These are phyloP conservation scores for Corinectria fuckeliana DNA, from an alignment of 2,329 filamentous ascomycete genomes.

Conservation along the genomic window DNA sequence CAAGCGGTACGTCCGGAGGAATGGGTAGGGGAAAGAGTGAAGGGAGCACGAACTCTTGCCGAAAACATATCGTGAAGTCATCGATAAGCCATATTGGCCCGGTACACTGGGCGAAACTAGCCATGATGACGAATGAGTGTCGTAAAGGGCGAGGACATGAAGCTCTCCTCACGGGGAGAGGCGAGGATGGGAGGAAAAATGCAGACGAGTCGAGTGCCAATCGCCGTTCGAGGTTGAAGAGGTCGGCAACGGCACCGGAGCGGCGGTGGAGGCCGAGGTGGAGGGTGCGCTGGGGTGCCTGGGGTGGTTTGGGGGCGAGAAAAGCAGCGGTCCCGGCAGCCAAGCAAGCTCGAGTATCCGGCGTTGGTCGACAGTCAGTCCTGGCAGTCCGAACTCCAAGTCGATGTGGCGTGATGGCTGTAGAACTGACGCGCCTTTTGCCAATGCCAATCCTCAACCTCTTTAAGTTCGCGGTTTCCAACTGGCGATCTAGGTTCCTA, in stretches of 20 bases:
- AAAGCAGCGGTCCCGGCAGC: constrained; percentile 20
- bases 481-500: background rate
- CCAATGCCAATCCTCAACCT: constrained; percentile 4
- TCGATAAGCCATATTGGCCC: constrained; percentile 68
- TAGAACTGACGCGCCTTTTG: constrained; percentile 5
- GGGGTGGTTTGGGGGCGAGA: constrained; percentile 22
- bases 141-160: constrained; percentile 16
- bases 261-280: constrained; percentile 26
- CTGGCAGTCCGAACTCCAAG: background rate
- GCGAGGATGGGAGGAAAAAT: constrained; percentile 19
- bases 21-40: background rate
- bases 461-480: background rate
- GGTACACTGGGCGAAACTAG: constrained; percentile 58
- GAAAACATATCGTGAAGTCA: constrained; percentile 69
- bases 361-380: background rate
- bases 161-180: constrained; percentile 26
- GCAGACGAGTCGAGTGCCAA: constrained; percentile 15
- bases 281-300: constrained; percentile 24
- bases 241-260: constrained; percentile 27
- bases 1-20: background rate
- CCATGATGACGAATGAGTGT: constrained; percentile 44
- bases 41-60: constrained; percentile 65
- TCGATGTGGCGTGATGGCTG: background rate
- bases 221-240: too few relatives aligned
- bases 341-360: background rate